Conservation (phyloP, 768 basidiomycete genomes). For the Tylopilus intermedius region DNA sequence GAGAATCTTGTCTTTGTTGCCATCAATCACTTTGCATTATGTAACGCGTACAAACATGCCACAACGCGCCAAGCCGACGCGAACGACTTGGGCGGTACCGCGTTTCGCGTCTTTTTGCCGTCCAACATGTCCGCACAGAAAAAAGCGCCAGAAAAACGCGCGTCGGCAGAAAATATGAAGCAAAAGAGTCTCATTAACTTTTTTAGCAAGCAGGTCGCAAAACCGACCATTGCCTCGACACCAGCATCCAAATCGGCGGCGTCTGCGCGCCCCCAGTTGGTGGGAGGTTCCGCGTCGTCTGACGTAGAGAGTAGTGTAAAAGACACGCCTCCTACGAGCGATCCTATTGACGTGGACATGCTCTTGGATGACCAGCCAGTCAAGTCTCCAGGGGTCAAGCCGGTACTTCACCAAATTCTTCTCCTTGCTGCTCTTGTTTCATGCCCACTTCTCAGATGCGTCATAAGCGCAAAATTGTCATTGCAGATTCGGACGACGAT, state of each 20-base stretch:
- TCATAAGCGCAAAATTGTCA: conserved; percentile 63
- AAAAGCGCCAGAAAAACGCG: conserved; percentile 32
- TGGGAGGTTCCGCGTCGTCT: conserved; percentile 40
- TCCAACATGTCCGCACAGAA: conserved; percentile 14
- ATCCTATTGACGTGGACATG: conserved; percentile 75
- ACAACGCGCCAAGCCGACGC: conserved; percentile 17
- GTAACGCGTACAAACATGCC: conserved; percentile 14
- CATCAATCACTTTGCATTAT: background rate
- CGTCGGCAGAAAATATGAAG: conserved; percentile 44
- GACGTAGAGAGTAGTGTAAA: conserved; percentile 43
- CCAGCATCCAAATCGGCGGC: conserved; percentile 19
- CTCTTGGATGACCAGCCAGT: conserved; percentile 42
- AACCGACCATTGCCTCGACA: conserved; percentile 28
- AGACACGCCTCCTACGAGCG: conserved; percentile 73
- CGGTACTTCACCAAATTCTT: conserved; percentile 23
- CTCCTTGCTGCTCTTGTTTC: background rate
- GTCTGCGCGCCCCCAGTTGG: conserved; percentile 37
- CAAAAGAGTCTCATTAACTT: conserved; percentile 74
- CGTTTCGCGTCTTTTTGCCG: background rate
- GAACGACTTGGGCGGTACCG: background rate
- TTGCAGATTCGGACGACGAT: conserved; percentile 74
- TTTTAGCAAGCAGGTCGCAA: conserved; percentile 40
- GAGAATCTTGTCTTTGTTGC: no score
- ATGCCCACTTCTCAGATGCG: conserved; percentile 28
- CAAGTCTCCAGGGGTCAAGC: conserved; percentile 33